Evolutionary conservation across 352 stramenopile genomes (phyloP).

Genomic region (Phytophthora nicotianae): DNA sequence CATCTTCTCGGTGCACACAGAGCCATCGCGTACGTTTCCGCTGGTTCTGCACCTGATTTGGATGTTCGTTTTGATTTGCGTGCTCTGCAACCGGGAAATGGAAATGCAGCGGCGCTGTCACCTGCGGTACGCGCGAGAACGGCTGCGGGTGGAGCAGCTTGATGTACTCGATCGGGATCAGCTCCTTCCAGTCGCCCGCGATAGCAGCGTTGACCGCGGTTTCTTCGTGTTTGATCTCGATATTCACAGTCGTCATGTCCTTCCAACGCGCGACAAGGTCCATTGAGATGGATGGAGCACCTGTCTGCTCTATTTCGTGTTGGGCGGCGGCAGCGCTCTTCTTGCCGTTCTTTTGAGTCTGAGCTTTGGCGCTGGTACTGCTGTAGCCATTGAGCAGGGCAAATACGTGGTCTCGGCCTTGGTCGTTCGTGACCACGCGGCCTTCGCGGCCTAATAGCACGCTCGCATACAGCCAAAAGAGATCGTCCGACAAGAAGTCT

Average conservation of each 20-base stretch:
- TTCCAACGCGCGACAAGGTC: conserved; percentile 80
- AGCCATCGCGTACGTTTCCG: conserved; percentile 49
- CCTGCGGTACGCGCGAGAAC: conserved; percentile 74
- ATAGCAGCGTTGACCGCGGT: conserved; percentile 11
- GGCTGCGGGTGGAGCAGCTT: conserved; percentile 60
- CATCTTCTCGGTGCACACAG: conserved; percentile 33
- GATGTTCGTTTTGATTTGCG: conserved; percentile 28
- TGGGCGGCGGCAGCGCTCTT: conserved; percentile 14
- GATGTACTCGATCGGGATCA: conserved; percentile 63
- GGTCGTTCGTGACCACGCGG: conserved; percentile 96
- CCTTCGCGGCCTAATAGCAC: conserved; percentile 65
- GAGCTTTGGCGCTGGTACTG: conserved; percentile 15
- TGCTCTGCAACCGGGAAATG: conserved; percentile 62
- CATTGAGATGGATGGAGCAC: conserved; percentile 50
- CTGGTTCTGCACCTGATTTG: conserved; percentile 27
- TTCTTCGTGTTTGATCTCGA: conserved; percentile 76
- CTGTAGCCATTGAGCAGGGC: conserved; percentile 57
- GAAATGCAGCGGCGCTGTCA: conserved; percentile 46
- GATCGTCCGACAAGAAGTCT: conserved; percentile 93
- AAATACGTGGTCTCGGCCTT: conserved; percentile 96
- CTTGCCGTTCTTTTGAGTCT: conserved; percentile 27
- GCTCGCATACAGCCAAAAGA: conserved; percentile 98
- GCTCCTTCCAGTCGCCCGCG: conserved; percentile 10
- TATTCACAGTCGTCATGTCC: conserved; percentile 70
- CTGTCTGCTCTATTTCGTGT: conserved; percentile 1